A percentile compares a stretch with the other conserved stretches of the same genome.
phyloP scores from a whole-genome alignment of 2,329 filamentous ascomycete species.

The Colletotrichum falcatum region DNA sequence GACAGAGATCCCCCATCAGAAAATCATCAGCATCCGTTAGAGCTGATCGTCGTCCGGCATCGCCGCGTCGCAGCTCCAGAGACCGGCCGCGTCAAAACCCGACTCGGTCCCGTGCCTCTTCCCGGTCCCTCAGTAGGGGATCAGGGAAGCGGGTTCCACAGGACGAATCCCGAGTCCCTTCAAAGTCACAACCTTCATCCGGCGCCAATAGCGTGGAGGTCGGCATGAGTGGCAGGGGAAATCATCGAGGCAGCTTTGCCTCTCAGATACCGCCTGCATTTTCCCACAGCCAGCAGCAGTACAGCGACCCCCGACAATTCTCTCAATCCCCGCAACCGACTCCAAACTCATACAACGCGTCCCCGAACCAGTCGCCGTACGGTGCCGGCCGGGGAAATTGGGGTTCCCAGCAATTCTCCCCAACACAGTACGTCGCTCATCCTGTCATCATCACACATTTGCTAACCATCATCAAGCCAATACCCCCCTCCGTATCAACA shows the following conservation, averaged over 20 bases:
- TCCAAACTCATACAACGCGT: conserved; percentile 64
- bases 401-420: conserved; percentile 57
- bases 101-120: conserved; percentile 28
- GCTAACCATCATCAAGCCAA: conserved; percentile 59
- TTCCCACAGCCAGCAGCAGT: conserved; percentile 50
- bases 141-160: conserved; percentile 30
- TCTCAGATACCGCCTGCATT: conserved; percentile 51
- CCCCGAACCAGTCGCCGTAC: conserved; percentile 74
- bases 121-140: conserved; percentile 40
- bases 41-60: conserved; percentile 19
- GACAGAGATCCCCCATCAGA: conserved; percentile 24
- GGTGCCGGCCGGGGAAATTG: conserved; percentile 65
- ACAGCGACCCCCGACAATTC: conserved; percentile 57
- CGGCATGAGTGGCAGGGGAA: conserved; percentile 51
- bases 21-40: conserved; percentile 26
- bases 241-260: conserved; percentile 48
- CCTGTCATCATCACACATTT: background rate
- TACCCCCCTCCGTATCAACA: conserved; percentile 72
- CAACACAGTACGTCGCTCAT: conserved; percentile 47
- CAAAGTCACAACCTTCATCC: conserved; percentile 45
- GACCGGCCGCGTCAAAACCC: conserved; percentile 28
- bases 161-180: conserved; percentile 22
- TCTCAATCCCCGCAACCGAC: conserved; percentile 70
- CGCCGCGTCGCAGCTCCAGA: conserved; percentile 32
- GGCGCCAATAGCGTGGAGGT: conserved; percentile 52